Base-by-base conservation (phyloP, 305 asterid genomes). In the Lippia alba region DNA sequence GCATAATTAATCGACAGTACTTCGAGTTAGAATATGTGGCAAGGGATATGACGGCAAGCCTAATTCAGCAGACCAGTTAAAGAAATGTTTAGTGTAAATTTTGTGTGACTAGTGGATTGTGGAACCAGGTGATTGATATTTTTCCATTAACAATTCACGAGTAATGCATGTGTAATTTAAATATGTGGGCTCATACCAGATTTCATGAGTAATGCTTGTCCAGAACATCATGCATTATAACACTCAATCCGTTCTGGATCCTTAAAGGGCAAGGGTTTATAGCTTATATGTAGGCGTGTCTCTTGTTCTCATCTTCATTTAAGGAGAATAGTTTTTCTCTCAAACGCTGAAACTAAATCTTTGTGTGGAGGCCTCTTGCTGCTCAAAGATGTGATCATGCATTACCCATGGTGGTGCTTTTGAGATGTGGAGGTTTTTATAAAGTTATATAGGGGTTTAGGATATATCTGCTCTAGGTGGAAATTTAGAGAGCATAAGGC, bases 121-220 rank as follows among this genome's bases (percentile, higher is more conserved):
- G 63, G 40, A 67, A 56, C 46, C 46, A 55, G 24, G 48, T 39
- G 3, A 67, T 60, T 60, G 68, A 60, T 19, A 69, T 46, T 15
- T 16, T 64, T 36, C 48, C 48, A 30, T 12, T 19, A 64, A 44
- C 30, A 50, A 40, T 15, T 61, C 32, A 57, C 12, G 51, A 24
- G 60, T 24, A 74, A 61, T 12, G 53, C 56, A 67, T 48, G 15
- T 48, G 16, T 11, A 24, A 15, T 32, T 45, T 32, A 41, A 20
- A 56, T 24, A 50, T 46, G 58, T 48, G 70, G 40, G 33, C 58
- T 30, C 34, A 45, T n/a, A 45, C 16, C 45, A 60, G 58, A 3
- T 14, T 68, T 56, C 33, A 17, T n/a, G 11, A 17, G 34, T 9
- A 5, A 39, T 6, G 5, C 67, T 61, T 17, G 67, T 40, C 3